A percentile compares a stretch with the other conserved stretches of the same genome.
These are phyloP conservation scores for Mycosphaerelloides madeirae DNA, from an alignment of 2,329 filamentous ascomycete genomes.

Conservation along the genomic window DNA sequence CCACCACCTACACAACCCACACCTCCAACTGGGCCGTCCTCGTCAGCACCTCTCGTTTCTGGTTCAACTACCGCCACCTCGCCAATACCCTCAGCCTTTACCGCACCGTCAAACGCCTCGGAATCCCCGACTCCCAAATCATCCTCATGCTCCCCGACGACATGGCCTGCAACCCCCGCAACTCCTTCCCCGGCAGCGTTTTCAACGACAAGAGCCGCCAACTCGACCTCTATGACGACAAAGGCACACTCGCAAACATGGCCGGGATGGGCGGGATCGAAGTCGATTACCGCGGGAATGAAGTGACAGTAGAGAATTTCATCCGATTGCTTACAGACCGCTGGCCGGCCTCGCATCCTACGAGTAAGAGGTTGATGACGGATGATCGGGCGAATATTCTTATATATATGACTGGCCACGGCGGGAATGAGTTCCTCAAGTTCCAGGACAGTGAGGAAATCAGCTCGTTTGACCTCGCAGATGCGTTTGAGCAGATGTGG, in stretches of 20 bases:
- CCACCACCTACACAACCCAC: conserved; percentile 61
- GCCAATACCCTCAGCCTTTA: conserved; percentile 97
- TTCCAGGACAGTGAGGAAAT: conserved; percentile 99
- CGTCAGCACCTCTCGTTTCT: conserved; percentile 97
- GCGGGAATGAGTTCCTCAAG: conserved; percentile 95
- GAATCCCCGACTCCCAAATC: conserved; percentile 97
- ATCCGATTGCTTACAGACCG: conserved; percentile 92
- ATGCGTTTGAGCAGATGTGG: conserved; percentile 99
- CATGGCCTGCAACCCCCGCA: conserved; percentile 98
- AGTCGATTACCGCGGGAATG: conserved; percentile 96
- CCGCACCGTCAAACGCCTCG: conserved; percentile 93
- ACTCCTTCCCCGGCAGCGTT: conserved; percentile 94
- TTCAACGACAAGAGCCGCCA: conserved; percentile 97
- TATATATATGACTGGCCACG: conserved; percentile 98
- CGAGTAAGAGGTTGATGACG: conserved; percentile 87
- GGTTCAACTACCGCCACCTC: conserved; percentile 99
- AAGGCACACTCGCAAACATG: conserved; percentile 19
- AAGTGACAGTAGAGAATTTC: conserved; percentile 98
- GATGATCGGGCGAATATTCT: conserved; percentile 95
- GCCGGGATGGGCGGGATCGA: conserved; percentile 59
- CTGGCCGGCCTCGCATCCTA: conserved; percentile 87
- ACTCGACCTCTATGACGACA: conserved; percentile 90
- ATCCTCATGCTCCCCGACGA: conserved; percentile 99
- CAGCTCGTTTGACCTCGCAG: conserved; percentile 88
- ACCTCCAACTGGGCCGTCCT: conserved; percentile 99